Evolutionary conservation across 306 rosid genomes (phyloP), one percentile per base, ranked within the genome.

Genomic region (Corylus heterophylla): DNA sequence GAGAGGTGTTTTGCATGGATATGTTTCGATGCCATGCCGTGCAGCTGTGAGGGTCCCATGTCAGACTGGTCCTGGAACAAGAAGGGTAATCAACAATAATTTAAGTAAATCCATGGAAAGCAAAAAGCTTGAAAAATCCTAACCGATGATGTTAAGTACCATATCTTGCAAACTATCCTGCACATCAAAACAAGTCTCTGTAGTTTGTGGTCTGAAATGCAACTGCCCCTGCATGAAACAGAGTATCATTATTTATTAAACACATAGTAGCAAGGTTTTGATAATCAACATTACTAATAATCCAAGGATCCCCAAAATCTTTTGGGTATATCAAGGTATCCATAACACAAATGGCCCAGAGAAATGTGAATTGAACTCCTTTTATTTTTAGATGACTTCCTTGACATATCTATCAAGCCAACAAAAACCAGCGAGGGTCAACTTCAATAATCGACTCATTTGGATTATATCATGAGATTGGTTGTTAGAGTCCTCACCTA

Each of bases 61-160:
- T 25, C 51, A 50, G 88, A 73, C 54, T 87, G 89, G 29, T 76
- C 87, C 92, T 90, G 78, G 71, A 81, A 73, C 52, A 80, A 11
- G 44, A 74, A 8, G 52, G 52, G 27, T 8, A 70, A 64, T 22
- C 25, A 22, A 22, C 25, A 22, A 22, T 22, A 22, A 22, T 22
- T 22, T 22, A 22, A 22, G 25, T 22, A 49, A 74, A 22, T 58
- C 55, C 52, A 69, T 31, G 62, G 18, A 44, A 5, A 27, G 13
- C 13, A 62, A 25, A 74, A 58, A 18, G 9, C 17, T 31, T 48
- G 9, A 13, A 11, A 55, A 12, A 55, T 14, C 58, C 54, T 8
- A 12, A 54, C 25, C 27, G 11, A 45, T 27, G 35, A 76, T 50
- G 69, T 68, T 48, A 42, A 52, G 16, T 81, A 83, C 88, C 87